phyloP scores from a whole-genome alignment of 2,329 filamentous ascomycete genomes.

The Penicillium hesseltinei region DNA sequence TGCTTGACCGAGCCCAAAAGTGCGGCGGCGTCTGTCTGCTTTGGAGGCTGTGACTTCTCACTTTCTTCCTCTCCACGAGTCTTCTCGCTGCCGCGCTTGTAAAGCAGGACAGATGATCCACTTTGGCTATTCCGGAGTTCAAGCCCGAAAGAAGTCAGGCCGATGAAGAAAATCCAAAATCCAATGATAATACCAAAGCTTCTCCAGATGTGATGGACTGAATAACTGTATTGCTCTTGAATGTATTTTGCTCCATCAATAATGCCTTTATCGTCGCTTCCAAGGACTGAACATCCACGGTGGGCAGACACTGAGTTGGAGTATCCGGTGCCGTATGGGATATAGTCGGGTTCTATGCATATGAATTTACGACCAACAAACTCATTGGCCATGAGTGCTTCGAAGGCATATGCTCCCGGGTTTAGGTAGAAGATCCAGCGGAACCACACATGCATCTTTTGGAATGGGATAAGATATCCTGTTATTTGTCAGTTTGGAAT shows the following conservation, averaged over 20 bases:
- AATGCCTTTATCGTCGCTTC: slow-evolving; percentile 28
- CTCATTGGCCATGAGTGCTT: slow-evolving; percentile 67
- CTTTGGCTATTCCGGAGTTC: slow-evolving; percentile 53
- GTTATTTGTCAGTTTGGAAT: background rate
- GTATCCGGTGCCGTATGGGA: slow-evolving; percentile 49
- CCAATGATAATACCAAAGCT: slow-evolving; percentile 76
- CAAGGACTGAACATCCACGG: slow-evolving; percentile 33
- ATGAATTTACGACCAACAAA: slow-evolving; percentile 57
- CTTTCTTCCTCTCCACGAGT: background rate
- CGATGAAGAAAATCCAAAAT: slow-evolving; percentile 72
- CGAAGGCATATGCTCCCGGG: slow-evolving; percentile 66
- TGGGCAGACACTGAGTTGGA: slow-evolving; percentile 19
- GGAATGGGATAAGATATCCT: slow-evolving; percentile 61
- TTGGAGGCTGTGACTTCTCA: background rate
- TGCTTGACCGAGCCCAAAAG: slow-evolving; percentile 59
- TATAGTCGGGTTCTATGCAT: slow-evolving; percentile 51
- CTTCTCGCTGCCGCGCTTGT: slow-evolving; percentile 34
- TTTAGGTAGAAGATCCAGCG: slow-evolving; percentile 62
- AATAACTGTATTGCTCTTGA: slow-evolving; percentile 53
- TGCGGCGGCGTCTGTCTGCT: background rate
- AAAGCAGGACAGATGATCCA: slow-evolving; percentile 34
- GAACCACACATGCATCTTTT: slow-evolving; percentile 62
- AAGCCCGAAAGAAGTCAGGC: slow-evolving; percentile 70
- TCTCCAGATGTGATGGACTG: slow-evolving; percentile 58
- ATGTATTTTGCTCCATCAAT: slow-evolving; percentile 57